Evolutionary conservation across 2,329 filamentous ascomycete genomes (phyloP), one percentile per base, ranked within the genome.

Genomic region (Hawksworthiomyces lignivorus): DNA sequence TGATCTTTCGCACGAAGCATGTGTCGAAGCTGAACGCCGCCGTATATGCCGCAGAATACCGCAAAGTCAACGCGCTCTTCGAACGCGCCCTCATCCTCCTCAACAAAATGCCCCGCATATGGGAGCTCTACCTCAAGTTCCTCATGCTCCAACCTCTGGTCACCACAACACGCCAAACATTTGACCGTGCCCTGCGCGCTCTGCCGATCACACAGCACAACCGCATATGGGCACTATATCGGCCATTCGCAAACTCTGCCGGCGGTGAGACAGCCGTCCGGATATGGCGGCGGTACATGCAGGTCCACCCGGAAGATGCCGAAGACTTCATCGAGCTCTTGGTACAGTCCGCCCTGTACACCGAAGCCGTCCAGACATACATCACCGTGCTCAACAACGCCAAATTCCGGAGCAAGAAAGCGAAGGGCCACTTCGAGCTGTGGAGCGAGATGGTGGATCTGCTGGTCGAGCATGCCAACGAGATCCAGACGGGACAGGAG

Each of bases 361-460:
- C 87, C 2, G 89, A 97, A 58, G 92, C 92, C 5, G 85, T 94
- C 42, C 83, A 84, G 60, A 82, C 83, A 52, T 98, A 95, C 62
- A 94, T 97, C 59, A 79, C 87, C 36, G 82, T 97, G 39, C 73
- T 98, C 54, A 89, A 97, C 68, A 89, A 96, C 54, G 77, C 85
- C 4, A 81, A 81, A 27, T 97, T 98, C 64, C 78, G 80, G 58
- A 97, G 90, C 65, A 95, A 94, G 64, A 81, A 92, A 51, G 86
- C 86, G 46, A 96, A 95, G 63, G 90, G 92, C 1, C 87, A 90
- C 48, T 98, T 94, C 59, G 88, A 98, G 62, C 73, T 98, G 36
- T 98, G 92, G 92, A 92, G 80, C 49, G 92, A 98, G 60, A 94
- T 98, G 87, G 82, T 97, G 27, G 92, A 98, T 56, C 62, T 97